Evolutionary conservation across 2,329 filamentous ascomycete genomes (phyloP).

Genomic region (Botrytis sinoallii): DNA sequence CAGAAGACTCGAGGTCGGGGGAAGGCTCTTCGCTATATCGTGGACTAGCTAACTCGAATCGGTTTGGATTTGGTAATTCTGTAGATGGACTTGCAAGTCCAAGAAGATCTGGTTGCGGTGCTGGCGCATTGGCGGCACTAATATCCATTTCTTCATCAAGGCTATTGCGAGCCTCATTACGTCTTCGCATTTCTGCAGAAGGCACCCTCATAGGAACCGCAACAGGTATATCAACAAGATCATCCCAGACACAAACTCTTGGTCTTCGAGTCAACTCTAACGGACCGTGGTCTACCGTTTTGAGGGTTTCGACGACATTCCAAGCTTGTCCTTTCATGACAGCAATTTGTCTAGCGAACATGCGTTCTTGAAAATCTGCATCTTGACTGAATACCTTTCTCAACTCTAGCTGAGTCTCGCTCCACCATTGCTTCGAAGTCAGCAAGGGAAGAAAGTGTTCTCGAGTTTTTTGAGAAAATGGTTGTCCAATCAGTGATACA

Average conservation of each 20-base stretch:
- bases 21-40: slow-evolving; percentile 33
- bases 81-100: slow-evolving; percentile 42
- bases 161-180: slow-evolving; percentile 48
- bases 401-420: slow-evolving; percentile 82
- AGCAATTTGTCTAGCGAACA: slow-evolving; percentile 97
- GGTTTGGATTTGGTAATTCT: slow-evolving; percentile 59
- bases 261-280: slow-evolving; percentile 87
- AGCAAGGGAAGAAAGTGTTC: slow-evolving; percentile 95
- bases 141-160: slow-evolving; percentile 90
- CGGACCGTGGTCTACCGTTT: slow-evolving; percentile 86
- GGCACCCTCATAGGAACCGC: slow-evolving; percentile 85
- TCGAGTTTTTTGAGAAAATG: slow-evolving; percentile 89
- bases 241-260: slow-evolving; percentile 96
- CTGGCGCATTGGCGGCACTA: slow-evolving; percentile 62
- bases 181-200: slow-evolving; percentile 77
- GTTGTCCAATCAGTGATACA: slow-evolving; percentile 91
- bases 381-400: slow-evolving; percentile 88
- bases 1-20: slow-evolving; percentile 22
- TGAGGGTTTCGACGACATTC: slow-evolving; percentile 98
- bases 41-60: slow-evolving; percentile 63
- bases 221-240: slow-evolving; percentile 91
- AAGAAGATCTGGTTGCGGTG: slow-evolving; percentile 63
- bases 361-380: slow-evolving; percentile 94
- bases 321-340: slow-evolving; percentile 99
- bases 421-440: slow-evolving; percentile 96